Evolutionary conservation across 805 yeast species (phyloP), one percentile per base, ranked within the genome.

Genomic region (Wickerhamiella vanderwaltii): DNA sequence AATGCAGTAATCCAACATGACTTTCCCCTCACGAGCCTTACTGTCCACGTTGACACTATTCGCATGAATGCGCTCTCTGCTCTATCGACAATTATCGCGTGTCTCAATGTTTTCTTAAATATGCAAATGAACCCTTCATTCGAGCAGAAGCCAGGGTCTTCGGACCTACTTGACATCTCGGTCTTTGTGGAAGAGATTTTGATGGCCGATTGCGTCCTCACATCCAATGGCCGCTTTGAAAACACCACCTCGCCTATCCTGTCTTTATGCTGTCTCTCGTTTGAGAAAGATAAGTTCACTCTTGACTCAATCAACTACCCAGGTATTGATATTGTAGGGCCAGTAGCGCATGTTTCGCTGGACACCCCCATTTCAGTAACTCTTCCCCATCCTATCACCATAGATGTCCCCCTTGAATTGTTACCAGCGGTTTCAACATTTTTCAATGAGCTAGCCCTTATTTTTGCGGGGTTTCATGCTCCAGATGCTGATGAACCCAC

Each of bases 401-500:
- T 37, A 2, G 12, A 13, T 6, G 2, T 37, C 3, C 18, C 12
- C 5, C 11, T 13, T 2, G 18, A 18, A 12, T 29, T 26, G 5
- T 11, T 23, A 36, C 23, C 37, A 9, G 30, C 6, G 20, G 9
- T 24, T 7, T 2, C 25, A 2, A 4, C 36, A 11, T 30, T 42
- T 39, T 2, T 29, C 9, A 3, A 24, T 11, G 22, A 41, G 36
- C 6, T 30, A 24, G n/a, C 7, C 4, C 29, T 9, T 1, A 20
- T 43, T 1, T 9, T 48, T 15, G 15, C 26, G 1, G 16, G 11
- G 6, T 23, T 50, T 4, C 11, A 41, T 3, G 28, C 50, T 2
- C 53, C 54, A 1, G 41, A 44, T 3, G 39, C 48, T 3, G 33
- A 46, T 3, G 41, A 36, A n/a, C 49, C 50, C 1, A 38, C 53